Evolutionary conservation across 495 filamentous ascomycete genomes (phyloP), one percentile per base, ranked within the genome.

Genomic region (Friedmanniomyces endolithicus): DNA sequence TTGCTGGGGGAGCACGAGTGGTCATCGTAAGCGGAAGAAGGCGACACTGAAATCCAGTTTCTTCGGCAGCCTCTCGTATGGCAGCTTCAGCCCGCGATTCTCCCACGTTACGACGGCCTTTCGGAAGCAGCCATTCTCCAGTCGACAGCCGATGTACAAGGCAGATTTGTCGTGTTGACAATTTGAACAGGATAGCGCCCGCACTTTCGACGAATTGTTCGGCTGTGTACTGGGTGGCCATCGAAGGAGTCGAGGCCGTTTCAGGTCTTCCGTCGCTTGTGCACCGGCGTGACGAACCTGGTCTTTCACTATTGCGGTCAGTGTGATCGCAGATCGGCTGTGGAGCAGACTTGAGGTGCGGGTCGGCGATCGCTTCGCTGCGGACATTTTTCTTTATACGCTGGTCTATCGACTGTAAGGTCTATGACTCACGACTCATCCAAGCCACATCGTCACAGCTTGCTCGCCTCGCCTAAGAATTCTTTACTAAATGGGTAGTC

Each of bases 401-500:
- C 27, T 4, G 27, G 27, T 9, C 27, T 31, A 31, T 31, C 4
- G 27, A 31, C 27, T 41, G 37, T 41, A 41, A 41, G 37, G 6
- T 41, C 12, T 41, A 41, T n/a, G 12, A 6, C 6, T n/a, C 37
- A 16, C 12, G 12, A 41, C 17, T 19, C 37, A 41, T 41, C 37
- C 16, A 41, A 19, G 14, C 12, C 37, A 41, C 37, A 14, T 19
- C 37, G 17, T 41, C 29, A 55, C 29, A 55, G 27, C 25, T 40
- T 56, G 34, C 53, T 55, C 12, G 16, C 52, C 37, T 60, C 9
- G 11, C 45, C 43, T 52, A 60, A 12, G n/a, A 50, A 77, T 69
- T 78, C 73, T 62, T 72, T 65, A 66, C 80, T 81, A 56, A 83
- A 82, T 2, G 74, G 70, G 63, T 82, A 84, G 62, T 84, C 81